Evolutionary conservation across 352 stramenopile genomes (phyloP).

Genomic region (Globisporangium echinulatum): DNA sequence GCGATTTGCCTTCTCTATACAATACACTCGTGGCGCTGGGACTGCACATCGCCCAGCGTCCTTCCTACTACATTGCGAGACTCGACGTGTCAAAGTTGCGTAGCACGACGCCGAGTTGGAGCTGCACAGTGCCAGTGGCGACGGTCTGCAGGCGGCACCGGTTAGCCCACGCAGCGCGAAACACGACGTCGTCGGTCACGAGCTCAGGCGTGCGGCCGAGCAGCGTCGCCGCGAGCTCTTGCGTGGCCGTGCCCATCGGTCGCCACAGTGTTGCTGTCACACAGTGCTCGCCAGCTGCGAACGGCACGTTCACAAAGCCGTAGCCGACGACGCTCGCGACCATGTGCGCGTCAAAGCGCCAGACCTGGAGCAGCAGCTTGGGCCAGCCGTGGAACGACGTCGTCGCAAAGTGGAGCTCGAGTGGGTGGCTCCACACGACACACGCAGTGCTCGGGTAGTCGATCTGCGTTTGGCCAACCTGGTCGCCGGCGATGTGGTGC

Average conservation of each 20-base stretch:
- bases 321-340: slow-evolving; percentile 46
- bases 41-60: too few relatives aligned
- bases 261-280: slow-evolving; percentile 49
- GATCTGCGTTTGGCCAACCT: slow-evolving; percentile 57
- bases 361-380: slow-evolving; percentile 60
- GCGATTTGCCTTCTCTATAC: neutral
- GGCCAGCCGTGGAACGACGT: slow-evolving; percentile 58
- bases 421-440: slow-evolving; percentile 51
- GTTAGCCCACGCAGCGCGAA: slow-evolving; percentile 47
- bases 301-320: slow-evolving; percentile 53
- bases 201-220: slow-evolving; percentile 50
- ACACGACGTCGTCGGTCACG: slow-evolving; percentile 48
- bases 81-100: slow-evolving; percentile 33
- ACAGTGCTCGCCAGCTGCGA: slow-evolving; percentile 38
- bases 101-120: slow-evolving; percentile 45
- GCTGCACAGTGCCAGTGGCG: slow-evolving; percentile 43
- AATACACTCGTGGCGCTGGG: neutral
- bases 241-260: slow-evolving; percentile 40
- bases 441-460: slow-evolving; percentile 28
- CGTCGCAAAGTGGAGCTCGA: slow-evolving; percentile 62
- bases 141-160: slow-evolving; percentile 55
- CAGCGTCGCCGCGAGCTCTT: slow-evolving; percentile 42
- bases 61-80: slow-evolving; percentile 16
- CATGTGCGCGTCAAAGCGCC: slow-evolving; percentile 42
- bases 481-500: slow-evolving; percentile 50